Conservation (phyloP, 306 rosid genomes). For the Vicia villosa region DNA sequence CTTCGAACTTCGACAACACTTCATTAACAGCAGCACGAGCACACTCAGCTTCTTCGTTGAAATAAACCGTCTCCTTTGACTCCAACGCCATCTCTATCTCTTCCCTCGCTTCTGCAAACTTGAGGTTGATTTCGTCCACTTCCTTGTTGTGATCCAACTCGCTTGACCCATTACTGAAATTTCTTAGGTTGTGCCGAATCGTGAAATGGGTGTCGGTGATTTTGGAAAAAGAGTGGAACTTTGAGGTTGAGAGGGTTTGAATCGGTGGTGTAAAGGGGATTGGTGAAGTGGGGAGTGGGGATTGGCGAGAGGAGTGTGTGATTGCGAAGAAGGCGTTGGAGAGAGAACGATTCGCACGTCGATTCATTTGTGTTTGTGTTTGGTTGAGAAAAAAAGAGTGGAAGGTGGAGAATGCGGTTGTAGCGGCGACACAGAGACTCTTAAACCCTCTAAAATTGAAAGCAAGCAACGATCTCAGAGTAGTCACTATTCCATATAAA, state of each 20-base stretch:
- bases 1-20: slow-evolving; percentile 60
- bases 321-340: slow-evolving; percentile 39
- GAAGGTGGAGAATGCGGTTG: background rate
- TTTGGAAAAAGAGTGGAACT: slow-evolving; percentile 35
- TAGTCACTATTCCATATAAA: background rate
- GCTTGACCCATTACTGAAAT: slow-evolving; percentile 48
- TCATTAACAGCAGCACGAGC: slow-evolving; percentile 82
- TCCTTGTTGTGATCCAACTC: slow-evolving; percentile 59
- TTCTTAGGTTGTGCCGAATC: slow-evolving; percentile 30
- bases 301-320: slow-evolving; percentile 32
- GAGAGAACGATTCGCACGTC: slow-evolving; percentile 42
- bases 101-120: slow-evolving; percentile 92
- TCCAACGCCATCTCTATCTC: slow-evolving; percentile 96
- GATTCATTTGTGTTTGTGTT: slow-evolving; percentile 48
- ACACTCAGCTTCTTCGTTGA: slow-evolving; percentile 92
- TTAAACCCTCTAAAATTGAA: background rate
- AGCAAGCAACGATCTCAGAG: background rate
- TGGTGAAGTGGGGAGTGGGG: slow-evolving; percentile 36
- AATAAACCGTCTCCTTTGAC: slow-evolving; percentile 89
- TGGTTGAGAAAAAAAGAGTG: background rate
- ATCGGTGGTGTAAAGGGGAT: slow-evolving; percentile 25
- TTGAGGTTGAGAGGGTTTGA: slow-evolving; percentile 32
- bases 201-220: slow-evolving; percentile 33
- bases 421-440: slow-evolving; percentile 6
- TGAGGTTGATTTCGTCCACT: slow-evolving; percentile 89